Conservation (phyloP, 345 rosid species). For the Lepidium sativum region DNA sequence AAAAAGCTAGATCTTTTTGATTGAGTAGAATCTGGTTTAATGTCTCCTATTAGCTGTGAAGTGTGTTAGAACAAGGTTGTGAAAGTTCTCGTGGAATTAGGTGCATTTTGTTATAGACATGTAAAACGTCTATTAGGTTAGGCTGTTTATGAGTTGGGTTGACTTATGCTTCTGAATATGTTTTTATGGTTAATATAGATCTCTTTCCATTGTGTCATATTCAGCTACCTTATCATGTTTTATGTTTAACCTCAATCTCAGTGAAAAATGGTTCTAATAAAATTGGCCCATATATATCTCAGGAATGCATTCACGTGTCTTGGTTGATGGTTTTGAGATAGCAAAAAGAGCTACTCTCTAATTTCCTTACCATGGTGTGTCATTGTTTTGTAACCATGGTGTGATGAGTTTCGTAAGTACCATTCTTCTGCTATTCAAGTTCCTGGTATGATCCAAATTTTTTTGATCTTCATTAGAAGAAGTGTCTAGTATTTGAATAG, state of each 20-base stretch:
- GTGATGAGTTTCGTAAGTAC: conserved; percentile 76
- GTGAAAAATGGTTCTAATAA: too few species aligned
- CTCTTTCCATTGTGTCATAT: not conserved
- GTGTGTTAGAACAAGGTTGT: not conserved
- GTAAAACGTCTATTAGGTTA: not conserved
- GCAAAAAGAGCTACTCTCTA: conserved; percentile 92
- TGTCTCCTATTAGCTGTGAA: not conserved
- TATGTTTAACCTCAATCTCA: not conserved
- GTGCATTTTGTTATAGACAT: not conserved
- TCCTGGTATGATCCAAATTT: conserved; percentile 10
- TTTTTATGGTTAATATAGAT: not conserved
- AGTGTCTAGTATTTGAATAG: not conserved
- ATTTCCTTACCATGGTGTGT: too few species aligned
- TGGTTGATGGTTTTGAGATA: too few species aligned
- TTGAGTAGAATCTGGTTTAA: not conserved
- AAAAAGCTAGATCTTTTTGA: conserved; percentile 13
- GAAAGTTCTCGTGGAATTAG: not conserved
- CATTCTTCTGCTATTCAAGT: conserved; percentile 63
- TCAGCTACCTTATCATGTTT: not conserved
- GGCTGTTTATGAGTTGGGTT: not conserved
- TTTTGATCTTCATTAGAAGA: not conserved
- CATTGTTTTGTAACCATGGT: too few species aligned
- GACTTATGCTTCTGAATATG: not conserved
- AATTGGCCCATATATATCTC: too few species aligned
- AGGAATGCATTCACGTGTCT: too few species aligned